These are phyloP conservation scores for Coix lacrymajobi DNA, from an alignment of 176 grass and related monocot genomes.

Conservation along the genomic window DNA sequence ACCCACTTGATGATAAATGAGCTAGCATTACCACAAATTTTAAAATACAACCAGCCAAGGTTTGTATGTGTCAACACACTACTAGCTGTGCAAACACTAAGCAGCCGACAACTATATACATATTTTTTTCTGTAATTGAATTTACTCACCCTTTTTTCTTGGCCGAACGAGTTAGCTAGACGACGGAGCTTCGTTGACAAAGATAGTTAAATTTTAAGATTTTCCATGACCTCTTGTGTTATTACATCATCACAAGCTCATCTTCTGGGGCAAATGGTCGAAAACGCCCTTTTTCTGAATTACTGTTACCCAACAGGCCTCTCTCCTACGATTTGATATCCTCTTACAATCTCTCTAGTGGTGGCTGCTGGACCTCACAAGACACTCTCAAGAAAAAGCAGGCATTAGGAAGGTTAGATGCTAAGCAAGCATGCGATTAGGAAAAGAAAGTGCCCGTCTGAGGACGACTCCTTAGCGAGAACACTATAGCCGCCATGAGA, in stretches of 20 bases:
- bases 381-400: constrained; percentile 11
- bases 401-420: constrained; percentile 43
- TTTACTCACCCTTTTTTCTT: no score
- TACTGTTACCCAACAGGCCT: neutral
- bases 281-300: neutral
- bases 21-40: neutral
- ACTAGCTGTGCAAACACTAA: neutral
- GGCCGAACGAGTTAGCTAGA: neutral
- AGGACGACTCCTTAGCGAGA: constrained; percentile 45
- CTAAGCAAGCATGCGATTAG: constrained; percentile 44
- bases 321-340: neutral
- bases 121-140: neutral
- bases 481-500: constrained; percentile 7
- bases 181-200: neutral
- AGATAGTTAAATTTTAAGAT: neutral
- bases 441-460: constrained; percentile 26
- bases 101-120: neutral
- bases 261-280: neutral
- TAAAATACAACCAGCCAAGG: neutral
- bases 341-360: neutral
- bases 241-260: neutral
- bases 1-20: neutral
- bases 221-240: neutral
- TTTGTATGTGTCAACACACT: neutral
- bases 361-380: constrained; percentile 23